Evolutionary conservation across 345 rosid genomes (phyloP), one percentile per base, ranked within the genome.

Genomic region (Dimocarpus longan): DNA sequence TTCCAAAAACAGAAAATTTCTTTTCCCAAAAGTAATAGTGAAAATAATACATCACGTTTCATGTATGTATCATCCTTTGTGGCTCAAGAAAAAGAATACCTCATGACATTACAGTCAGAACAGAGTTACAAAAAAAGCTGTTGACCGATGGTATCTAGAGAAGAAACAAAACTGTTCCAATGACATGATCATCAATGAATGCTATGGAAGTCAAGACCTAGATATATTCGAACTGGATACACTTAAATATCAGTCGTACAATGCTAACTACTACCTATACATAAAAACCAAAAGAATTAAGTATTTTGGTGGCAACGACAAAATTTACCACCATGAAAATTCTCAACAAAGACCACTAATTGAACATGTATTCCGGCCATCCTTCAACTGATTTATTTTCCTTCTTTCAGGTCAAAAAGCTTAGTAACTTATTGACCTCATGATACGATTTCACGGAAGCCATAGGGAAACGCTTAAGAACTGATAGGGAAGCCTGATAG

Each of bases 241-340:
- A 46, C 40, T 77, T 60, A 5, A 5, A 73, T 26, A 24, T 57
- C 69, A 78, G 77, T 83, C 76, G 63, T 32, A 46, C 37, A 24
- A 8, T 56, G 39, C 76, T 74, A 46, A 28, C 43, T n/a, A 74
- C 78, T 39, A 74, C 79, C 90, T 88, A 82, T 81, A 87, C 87
- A 87, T 80, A 10, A 74, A 65, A 5, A 42, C 8, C n/a, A 10
- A 13, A 5, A 10, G 75, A 73, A n/a, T n/a, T n/a, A n/a, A 28
- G 24, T 46, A 57, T 64, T 64, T 73, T 7, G 82, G 88, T 75
- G 84, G 90, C 81, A 87, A 88, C 81, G 1, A 76, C 75, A 88
- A 89, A 89, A 77, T 84, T 88, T 81, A 83, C 95, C 84, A 75
- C 87, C 90, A 78, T 50, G 75, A 80, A 66, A 66, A 60, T 63